Percentiles rank a stretch among this genome's conserved stretches.
phyloP scores from a whole-genome alignment of 75 land plant species.

The Chamaecyparis obtusa region DNA sequence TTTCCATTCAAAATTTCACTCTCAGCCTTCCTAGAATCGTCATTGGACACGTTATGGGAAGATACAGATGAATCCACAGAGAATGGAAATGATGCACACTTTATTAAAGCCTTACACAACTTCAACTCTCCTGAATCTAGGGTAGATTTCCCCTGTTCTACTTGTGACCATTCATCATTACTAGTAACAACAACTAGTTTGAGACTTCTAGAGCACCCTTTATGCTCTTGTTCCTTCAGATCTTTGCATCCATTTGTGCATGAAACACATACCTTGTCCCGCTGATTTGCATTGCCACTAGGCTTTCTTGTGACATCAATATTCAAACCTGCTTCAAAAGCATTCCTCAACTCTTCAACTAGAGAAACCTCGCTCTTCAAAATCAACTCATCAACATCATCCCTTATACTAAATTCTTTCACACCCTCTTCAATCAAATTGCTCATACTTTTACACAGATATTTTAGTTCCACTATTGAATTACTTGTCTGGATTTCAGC shows the following conservation, averaged over 20 bases:
- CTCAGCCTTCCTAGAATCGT: neutral
- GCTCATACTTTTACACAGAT: neutral
- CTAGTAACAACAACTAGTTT: neutral
- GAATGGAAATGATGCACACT: constrained; percentile 8
- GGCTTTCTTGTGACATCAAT: neutral
- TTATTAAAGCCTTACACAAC: neutral
- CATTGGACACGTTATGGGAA: neutral
- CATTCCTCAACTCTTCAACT: constrained; percentile 1
- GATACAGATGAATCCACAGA: neutral
- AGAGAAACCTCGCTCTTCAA: neutral
- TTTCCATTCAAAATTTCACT: neutral
- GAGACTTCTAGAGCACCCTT: neutral
- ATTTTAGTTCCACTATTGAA: neutral
- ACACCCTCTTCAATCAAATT: neutral
- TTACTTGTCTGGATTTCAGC: neutral
- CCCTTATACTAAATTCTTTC: neutral
- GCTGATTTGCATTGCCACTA: neutral
- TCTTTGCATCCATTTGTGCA: neutral
- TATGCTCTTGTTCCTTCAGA: neutral
- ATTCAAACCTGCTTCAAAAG: constrained; percentile 9
- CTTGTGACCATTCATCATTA: neutral
- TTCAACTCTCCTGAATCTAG: neutral
- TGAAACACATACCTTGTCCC: neutral
- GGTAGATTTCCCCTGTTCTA: neutral
- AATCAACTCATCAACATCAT: neutral